Conservation (phyloP, 2,329 filamentous ascomycete species). For the Penicillium freii region DNA sequence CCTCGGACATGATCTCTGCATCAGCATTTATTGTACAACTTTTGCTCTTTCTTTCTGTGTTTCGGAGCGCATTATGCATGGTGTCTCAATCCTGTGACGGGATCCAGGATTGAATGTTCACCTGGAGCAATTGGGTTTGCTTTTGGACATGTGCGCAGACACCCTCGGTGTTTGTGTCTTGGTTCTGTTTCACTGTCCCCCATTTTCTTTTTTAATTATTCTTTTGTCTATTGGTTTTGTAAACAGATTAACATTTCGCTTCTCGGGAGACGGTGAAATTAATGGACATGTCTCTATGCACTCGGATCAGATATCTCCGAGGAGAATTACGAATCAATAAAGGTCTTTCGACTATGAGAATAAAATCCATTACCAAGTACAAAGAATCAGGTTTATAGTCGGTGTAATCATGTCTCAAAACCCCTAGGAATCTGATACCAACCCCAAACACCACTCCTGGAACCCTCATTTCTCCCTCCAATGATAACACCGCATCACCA, state of each 20-base stretch:
- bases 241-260: conserved; percentile 32
- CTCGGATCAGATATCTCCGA: conserved; percentile 4
- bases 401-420: not conserved
- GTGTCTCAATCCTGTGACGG: conserved; percentile 22
- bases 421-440: not conserved
- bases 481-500: conserved; percentile 1
- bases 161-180: not conserved
- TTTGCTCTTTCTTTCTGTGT: conserved; percentile 14
- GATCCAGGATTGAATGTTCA: conserved; percentile 24
- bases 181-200: conserved; percentile 16
- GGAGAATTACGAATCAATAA: conserved; percentile 6
- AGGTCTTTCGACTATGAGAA: not conserved
- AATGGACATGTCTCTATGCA: conserved; percentile 4
- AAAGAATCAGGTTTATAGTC: not conserved
- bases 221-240: conserved; percentile 22
- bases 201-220: conserved; percentile 2
- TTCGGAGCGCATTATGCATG: conserved; percentile 23
- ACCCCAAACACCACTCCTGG: conserved; percentile 1
- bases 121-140: conserved; percentile 24
- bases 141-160: conserved; percentile 10
- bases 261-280: conserved; percentile 15
- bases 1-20: conserved; percentile 29
- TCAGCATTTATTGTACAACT: conserved; percentile 25
- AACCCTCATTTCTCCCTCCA: conserved; percentile 9
- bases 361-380: not conserved